Evolutionary conservation across 345 rosid species (phyloP).

Genomic region (Alliaria petiolata): DNA sequence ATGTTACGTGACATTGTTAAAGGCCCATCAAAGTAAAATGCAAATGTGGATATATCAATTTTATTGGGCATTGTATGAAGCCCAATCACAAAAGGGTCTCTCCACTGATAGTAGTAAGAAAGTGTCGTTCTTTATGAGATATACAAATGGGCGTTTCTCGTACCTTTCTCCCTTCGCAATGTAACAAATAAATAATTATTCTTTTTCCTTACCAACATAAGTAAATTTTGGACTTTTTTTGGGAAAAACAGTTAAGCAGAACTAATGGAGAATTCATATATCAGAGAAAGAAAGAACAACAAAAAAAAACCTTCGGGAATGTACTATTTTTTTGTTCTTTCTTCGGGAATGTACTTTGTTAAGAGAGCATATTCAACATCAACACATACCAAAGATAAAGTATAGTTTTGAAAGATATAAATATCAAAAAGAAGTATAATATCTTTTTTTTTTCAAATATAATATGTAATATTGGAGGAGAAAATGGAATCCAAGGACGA

Average conservation of each 20-base stretch:
- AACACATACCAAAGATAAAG: constrained; percentile 21
- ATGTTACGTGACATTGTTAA: not conserved
- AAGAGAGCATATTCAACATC: constrained; percentile 30
- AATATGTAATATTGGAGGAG: not conserved
- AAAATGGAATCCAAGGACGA: constrained; percentile 34
- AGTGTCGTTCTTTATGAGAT: not conserved
- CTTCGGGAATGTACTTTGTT: constrained; percentile 20
- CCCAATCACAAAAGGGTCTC: not conserved
- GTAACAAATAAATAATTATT: not conserved
- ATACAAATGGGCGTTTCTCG: not conserved
- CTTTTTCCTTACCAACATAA: not conserved
- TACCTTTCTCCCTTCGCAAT: not conserved
- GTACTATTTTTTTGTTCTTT: not conserved
- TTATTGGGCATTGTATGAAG: not conserved
- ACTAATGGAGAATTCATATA: not conserved
- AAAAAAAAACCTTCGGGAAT: constrained; percentile 20
- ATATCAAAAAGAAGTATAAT: constrained; percentile 5
- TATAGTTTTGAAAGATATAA: not conserved
- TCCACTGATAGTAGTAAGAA: not conserved
- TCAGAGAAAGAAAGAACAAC: not conserved
- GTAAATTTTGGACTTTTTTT: not conserved
- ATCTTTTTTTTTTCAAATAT: not conserved
- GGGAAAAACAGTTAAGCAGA: not conserved
- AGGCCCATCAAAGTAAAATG: not conserved
- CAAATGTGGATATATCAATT: not conserved